Evolutionary conservation across 352 stramenopile genomes (phyloP).

Genomic region (Thalassiosira ordinaria): DNA sequence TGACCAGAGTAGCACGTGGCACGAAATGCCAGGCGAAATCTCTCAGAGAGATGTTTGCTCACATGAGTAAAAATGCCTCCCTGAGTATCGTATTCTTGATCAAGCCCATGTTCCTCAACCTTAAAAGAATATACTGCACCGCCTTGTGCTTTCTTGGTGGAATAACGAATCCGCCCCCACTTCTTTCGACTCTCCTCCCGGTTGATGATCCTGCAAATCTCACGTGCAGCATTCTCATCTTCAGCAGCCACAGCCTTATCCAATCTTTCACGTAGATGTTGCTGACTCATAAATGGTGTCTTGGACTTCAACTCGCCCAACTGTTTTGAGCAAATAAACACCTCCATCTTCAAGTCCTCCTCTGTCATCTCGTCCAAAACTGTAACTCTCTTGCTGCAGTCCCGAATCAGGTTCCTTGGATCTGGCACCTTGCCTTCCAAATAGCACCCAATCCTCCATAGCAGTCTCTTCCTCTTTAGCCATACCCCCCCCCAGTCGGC

Average conservation of each 20-base stretch:
- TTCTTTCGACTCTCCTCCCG: not conserved
- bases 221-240: not conserved
- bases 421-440: not conserved
- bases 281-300: not conserved
- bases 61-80: not conserved
- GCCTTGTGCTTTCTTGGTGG: not conserved
- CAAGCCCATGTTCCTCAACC: not conserved
- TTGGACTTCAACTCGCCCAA: not conserved
- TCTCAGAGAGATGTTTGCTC: not conserved
- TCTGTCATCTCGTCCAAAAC: not conserved
- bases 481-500: not conserved
- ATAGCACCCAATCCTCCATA: not conserved
- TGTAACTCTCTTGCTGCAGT: not conserved
- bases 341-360: not conserved
- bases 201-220: not conserved
- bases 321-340: not conserved
- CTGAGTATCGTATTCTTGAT: not conserved
- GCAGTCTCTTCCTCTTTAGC: not conserved
- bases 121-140: not conserved
- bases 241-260: not conserved
- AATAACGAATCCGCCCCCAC: not conserved
- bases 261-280: not conserved
- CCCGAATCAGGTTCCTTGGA: conserved; percentile 3
- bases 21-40: not conserved
- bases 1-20: not conserved